These are phyloP conservation scores for Ophiostoma piceae DNA, from an alignment of 2,329 filamentous ascomycete genomes.

Conservation along the genomic window DNA sequence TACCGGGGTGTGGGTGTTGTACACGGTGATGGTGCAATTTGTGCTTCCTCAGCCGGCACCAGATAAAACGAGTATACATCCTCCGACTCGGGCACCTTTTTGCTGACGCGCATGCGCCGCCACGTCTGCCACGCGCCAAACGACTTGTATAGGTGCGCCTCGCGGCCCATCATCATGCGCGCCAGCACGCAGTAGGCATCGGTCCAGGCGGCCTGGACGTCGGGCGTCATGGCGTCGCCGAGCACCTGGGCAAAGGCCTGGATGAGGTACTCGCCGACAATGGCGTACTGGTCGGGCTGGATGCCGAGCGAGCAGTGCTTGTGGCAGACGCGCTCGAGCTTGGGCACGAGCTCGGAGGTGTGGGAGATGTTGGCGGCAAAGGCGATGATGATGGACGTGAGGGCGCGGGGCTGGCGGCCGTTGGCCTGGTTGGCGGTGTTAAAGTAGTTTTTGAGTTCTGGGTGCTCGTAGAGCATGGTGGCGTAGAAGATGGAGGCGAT, in stretches of 20 bases:
- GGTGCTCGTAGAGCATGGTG: slow-evolving; percentile 60
- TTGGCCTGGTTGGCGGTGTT: slow-evolving; percentile 61
- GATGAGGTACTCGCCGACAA: slow-evolving; percentile 65
- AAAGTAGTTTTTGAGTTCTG: slow-evolving; percentile 64
- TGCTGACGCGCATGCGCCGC: slow-evolving; percentile 60
- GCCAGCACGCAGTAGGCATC: slow-evolving; percentile 70
- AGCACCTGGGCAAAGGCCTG: slow-evolving; percentile 62
- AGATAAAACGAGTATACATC: slow-evolving; percentile 69
- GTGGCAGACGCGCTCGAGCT: slow-evolving; percentile 57
- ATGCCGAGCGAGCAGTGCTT: slow-evolving; percentile 70
- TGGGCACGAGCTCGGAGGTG: slow-evolving; percentile 50
- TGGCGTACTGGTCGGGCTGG: slow-evolving; percentile 61
- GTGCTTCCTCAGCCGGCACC: slow-evolving; percentile 40
- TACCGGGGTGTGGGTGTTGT: background rate
- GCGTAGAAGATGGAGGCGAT: slow-evolving; percentile 70
- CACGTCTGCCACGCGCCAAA: slow-evolving; percentile 59
- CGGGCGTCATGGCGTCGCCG: slow-evolving; percentile 59
- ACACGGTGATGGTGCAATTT: too few species aligned
- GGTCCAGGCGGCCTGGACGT: slow-evolving; percentile 62
- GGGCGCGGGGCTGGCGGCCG: slow-evolving; percentile 55
- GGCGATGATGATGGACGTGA: slow-evolving; percentile 60
- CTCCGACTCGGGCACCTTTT: slow-evolving; percentile 61
- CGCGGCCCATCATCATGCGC: slow-evolving; percentile 63
- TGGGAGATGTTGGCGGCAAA: slow-evolving; percentile 68
- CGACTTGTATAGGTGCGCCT: slow-evolving; percentile 57